These are phyloP conservation scores for Eragrostis nindensis DNA, from an alignment of 176 grass and related monocot species.

Conservation along the genomic window DNA sequence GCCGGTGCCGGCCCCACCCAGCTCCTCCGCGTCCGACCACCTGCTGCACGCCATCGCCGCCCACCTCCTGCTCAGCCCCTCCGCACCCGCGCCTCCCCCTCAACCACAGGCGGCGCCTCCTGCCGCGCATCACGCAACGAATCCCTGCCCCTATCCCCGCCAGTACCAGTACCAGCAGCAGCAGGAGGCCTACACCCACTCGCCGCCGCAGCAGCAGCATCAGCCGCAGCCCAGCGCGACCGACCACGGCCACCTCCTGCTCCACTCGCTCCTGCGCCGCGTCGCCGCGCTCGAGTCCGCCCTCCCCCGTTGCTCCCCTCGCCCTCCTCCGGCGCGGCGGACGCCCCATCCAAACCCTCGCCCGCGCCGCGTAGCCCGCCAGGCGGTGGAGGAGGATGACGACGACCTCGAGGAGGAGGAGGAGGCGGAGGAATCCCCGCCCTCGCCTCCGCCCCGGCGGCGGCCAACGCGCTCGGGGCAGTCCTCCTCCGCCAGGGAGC, in stretches of 20 bases:
- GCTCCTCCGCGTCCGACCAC: constrained; percentile 44
- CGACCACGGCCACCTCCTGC: constrained; percentile 50
- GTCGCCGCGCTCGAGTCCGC: constrained; percentile 71
- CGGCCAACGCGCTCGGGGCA: constrained; percentile 14
- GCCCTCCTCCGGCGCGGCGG: neutral
- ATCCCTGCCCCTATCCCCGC: constrained; percentile 34
- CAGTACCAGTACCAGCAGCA: constrained; percentile 36
- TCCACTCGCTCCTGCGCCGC: constrained; percentile 77
- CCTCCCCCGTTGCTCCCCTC: constrained; percentile 31
- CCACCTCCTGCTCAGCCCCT: constrained; percentile 37
- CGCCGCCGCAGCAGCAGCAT: constrained; percentile 29
- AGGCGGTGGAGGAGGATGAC: neutral
- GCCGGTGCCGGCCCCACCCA: constrained; percentile 15
- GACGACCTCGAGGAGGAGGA: too few species aligned
- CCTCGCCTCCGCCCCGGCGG: neutral
- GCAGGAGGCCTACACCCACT: constrained; percentile 23
- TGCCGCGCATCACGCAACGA: constrained; percentile 33
- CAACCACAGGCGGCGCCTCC: neutral
- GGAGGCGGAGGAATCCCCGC: neutral
- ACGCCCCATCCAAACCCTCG: neutral
- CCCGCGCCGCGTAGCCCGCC: constrained; percentile 26
- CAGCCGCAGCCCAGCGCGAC: constrained; percentile 12
- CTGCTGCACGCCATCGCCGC: constrained; percentile 48
- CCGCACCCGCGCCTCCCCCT: constrained; percentile 9
- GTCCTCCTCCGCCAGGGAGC: constrained; percentile 48